Base-by-base conservation (phyloP, 139 green algal species). In the Chloropicon primus region DNA sequence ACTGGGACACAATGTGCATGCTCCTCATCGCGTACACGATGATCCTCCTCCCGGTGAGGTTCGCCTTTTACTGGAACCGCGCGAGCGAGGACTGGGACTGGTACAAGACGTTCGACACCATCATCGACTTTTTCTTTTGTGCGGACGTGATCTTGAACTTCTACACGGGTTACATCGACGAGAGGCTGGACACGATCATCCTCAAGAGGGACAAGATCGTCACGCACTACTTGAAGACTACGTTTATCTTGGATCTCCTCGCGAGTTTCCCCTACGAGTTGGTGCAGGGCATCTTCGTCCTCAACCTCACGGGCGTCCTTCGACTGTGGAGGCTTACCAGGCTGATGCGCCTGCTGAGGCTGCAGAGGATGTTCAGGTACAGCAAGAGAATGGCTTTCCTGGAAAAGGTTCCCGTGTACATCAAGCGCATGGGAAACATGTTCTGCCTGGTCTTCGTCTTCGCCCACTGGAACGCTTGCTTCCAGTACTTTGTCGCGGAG, bases 381-480 rank as follows among this genome's bases (percentile, higher is more conserved):
- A 62, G 41, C 41, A 62, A 62, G 41, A 5, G 41, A n/a, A 62
- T 62, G 41, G 41, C 41, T 5, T 62, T 62, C 41, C 17, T 62
- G 10, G 41, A 62, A 17, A 62, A 62, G 41, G 41, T 62, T 62
- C 41, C 41, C 10, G 17, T 62, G 41, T 62, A n/a, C 41, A 62
- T 62, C 41, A 62, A 62, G 41, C 21, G 74, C 21, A 78, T 78
- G 25, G 27, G 24, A 21, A 78, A 78, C 25, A 27, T 78, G 24
- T 28, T 78, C 41, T 54, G n/a, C 41, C n/a, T 25, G 25, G 74
- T 25, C 26, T 26, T 78, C 27, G 41, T 72, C 74, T 78, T 78
- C 22, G 24, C 25, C 21, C 74, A 78, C 74, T 78, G 74, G 74
- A 78, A 78, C 27, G 74, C 74, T 10, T 78, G 74, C 74, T 73